phyloP scores from a whole-genome alignment of 2,329 filamentous ascomycete species.

The Talaromyces pinophilus region DNA sequence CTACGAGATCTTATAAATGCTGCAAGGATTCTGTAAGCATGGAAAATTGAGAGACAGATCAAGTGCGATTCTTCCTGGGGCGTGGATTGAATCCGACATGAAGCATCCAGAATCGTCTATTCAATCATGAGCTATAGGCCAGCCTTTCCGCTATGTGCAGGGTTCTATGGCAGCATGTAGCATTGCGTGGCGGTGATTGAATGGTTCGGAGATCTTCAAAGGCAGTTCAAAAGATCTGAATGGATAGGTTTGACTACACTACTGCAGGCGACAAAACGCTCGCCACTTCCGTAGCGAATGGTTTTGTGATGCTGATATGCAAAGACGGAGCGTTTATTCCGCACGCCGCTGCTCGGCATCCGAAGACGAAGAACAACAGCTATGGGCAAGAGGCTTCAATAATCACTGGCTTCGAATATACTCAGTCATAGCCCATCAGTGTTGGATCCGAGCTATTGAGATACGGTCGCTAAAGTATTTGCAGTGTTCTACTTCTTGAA shows the following conservation, averaged over 20 bases:
- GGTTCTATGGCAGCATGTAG: background rate
- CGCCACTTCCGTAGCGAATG: background rate
- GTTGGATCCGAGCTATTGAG: background rate
- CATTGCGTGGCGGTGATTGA: background rate
- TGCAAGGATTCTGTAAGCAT: background rate
- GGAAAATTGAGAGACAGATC: background rate
- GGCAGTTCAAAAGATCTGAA: background rate
- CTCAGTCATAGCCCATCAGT: background rate
- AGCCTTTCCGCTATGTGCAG: background rate
- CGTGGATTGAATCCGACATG: background rate
- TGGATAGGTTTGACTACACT: background rate
- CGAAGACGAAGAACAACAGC: background rate
- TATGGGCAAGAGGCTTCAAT: background rate
- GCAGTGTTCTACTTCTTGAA: no score
- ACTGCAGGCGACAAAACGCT: background rate
- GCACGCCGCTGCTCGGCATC: conserved; percentile 3
- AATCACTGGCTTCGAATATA: background rate
- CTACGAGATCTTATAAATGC: background rate
- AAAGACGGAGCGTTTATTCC: background rate
- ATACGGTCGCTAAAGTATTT: no score
- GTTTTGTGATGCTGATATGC: background rate
- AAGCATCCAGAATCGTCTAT: background rate
- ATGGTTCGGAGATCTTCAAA: background rate
- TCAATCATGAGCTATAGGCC: background rate
- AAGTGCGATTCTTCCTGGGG: background rate